A percentile compares a stretch with the other conserved stretches of the same genome.
These are phyloP conservation scores for Backusella liffmaniae DNA, from an alignment of 192 early-diverging fungal species.

Conservation along the genomic window DNA sequence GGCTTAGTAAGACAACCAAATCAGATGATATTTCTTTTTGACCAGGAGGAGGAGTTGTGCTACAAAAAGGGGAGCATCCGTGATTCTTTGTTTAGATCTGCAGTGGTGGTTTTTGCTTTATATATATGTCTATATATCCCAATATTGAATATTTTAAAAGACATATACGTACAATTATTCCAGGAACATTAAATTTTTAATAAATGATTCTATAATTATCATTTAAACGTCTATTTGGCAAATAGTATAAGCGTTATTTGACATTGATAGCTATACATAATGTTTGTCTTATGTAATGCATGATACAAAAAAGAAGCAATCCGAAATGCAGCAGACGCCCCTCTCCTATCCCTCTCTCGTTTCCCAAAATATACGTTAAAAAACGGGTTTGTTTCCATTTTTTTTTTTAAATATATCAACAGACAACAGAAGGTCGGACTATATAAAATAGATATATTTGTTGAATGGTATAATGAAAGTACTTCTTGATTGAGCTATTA, in stretches of 20 bases:
- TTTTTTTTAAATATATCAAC: background rate
- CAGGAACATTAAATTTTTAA: background rate
- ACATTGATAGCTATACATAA: background rate
- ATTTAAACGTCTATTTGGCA: background rate
- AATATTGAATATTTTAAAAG: background rate
- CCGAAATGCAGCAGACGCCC: background rate
- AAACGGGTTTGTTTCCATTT: background rate
- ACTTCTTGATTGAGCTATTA: background rate
- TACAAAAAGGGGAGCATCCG: background rate
- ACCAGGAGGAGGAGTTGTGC: background rate
- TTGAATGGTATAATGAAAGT: background rate
- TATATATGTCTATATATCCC: background rate
- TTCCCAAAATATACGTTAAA: background rate
- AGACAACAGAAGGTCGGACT: background rate
- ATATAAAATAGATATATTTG: background rate
- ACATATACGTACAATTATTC: background rate
- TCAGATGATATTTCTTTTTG: background rate
- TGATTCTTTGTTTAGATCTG: conserved; percentile 3
- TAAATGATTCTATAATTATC: background rate
- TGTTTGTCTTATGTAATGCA: background rate
- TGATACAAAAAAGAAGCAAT: background rate
- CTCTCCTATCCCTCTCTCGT: background rate
- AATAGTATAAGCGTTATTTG: background rate
- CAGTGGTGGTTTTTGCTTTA: background rate
- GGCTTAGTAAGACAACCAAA: background rate